These are phyloP conservation scores for Yamadazyma sp. DNA, from an alignment of 805 yeast species.

Conservation along the genomic window DNA sequence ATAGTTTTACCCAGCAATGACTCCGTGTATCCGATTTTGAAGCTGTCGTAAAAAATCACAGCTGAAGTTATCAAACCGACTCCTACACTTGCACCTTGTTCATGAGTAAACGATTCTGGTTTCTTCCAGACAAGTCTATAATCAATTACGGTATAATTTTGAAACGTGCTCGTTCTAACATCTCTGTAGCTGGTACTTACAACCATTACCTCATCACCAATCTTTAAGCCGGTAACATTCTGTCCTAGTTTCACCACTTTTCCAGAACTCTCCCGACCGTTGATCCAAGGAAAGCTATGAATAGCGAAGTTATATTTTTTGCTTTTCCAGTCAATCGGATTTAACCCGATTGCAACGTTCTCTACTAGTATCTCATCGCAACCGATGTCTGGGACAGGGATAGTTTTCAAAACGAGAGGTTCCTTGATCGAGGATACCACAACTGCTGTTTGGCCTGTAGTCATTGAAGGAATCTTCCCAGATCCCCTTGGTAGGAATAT, in stretches of 20 bases:
- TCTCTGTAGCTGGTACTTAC: slow-evolving; percentile 50
- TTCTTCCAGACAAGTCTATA: slow-evolving; percentile 46
- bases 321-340: slow-evolving; percentile 53
- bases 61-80: slow-evolving; percentile 49
- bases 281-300: slow-evolving; percentile 50
- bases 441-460: slow-evolving; percentile 9
- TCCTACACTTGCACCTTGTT: slow-evolving; percentile 47
- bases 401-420: slow-evolving; percentile 6
- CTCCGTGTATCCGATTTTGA: slow-evolving; percentile 14
- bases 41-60: slow-evolving; percentile 22
- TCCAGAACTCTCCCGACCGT: slow-evolving; percentile 50
- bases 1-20: slow-evolving; percentile 18
- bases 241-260: slow-evolving; percentile 33
- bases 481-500: background rate
- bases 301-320: slow-evolving; percentile 46
- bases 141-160: slow-evolving; percentile 45
- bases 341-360: slow-evolving; percentile 39
- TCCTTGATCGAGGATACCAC: slow-evolving; percentile 5
- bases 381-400: slow-evolving; percentile 17
- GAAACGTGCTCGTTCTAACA: slow-evolving; percentile 47
- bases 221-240: slow-evolving; percentile 26
- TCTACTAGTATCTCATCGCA: slow-evolving; percentile 24
- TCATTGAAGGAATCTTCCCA: background rate
- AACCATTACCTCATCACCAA: slow-evolving; percentile 41
- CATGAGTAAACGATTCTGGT: slow-evolving; percentile 33